Base-by-base conservation (phyloP, 1,139 yeast genomes). In the Scheffersomyces segobiensis region DNA sequence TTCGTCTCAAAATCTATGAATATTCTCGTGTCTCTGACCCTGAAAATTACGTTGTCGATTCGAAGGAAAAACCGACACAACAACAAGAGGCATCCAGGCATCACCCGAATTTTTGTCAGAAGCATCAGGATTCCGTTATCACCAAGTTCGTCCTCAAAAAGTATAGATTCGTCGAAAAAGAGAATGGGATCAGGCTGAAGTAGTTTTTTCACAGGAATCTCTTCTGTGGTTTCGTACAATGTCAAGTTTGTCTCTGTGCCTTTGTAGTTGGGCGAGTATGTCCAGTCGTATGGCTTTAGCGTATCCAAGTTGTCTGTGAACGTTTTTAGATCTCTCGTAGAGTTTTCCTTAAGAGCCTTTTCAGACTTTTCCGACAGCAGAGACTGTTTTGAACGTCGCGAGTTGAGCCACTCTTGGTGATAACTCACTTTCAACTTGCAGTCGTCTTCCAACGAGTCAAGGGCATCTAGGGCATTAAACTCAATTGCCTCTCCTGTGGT, bases 71-170 rank as follows among this genome's bases (percentile, higher is more conserved):
- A 85, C 54, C 99, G 81, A 56, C 88, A 85, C 54, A 95, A 78
- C 49, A 95, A 64, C 52, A 95, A 76, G 61, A 95, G 71, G 60
- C 97, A 85, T 54, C 88, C 84, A 6, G 89, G 88, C 98, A 95
- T 96, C 2, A 93, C 98, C 63, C 99, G 78, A 39, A 96, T 85
- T 71, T 93, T 93, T 46, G 88, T 87, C 56, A 87, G 86, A 56
- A 91, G 75, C 58, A 91, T 83, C 0, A 96, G 87, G 26, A 92
- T 89, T 3, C 99, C 99, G 71, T 95, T 95, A 72, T 95, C 99
- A 3, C 97, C 99, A 58, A 95, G 79, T 71, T 95, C 99, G 69
- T 95, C 99, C 70, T 95, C 99, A 69, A 85, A 96, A 46, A 96
- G 77, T 7, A 91, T 86, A 75, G 92, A 86, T 66, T 93, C 98